Evolutionary conservation across 1,284 basidiomycete genomes (phyloP), one percentile per base, ranked within the genome.

Genomic region (Sanguinoderma infundibulare): DNA sequence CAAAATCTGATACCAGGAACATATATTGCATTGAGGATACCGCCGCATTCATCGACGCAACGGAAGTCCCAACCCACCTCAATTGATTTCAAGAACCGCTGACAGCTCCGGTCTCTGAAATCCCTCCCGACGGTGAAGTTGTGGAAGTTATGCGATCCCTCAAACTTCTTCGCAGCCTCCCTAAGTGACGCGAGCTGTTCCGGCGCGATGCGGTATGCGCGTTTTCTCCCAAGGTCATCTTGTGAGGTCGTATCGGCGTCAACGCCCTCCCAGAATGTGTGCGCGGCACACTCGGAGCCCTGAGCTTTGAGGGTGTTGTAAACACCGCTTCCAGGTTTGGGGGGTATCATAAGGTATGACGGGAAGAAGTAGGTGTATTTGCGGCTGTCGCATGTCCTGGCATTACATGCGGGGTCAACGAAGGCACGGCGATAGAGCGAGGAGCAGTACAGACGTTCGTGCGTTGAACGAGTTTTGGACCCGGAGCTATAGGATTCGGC

Each of bases 321-420:
- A 38, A 95, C 81, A 5, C 84, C 82, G 50, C 89, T 88, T 22
- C 81, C 84, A 1, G 94, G 92, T 72, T 91, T 92, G 2, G 98
- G 96, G 1, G 97, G 96, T 20, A 99, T 83, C 61, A 99, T 87
- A 51, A 97, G 85, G 76, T 98, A 98, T 1, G 95, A 92, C 0
- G 98, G 98, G 68, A 99, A 90, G 76, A 95, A 94, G 76, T 99
- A 99, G 51, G 97, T 97, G 79, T 99, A 99, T 77, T 95, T 93
- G 61, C 97, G 86, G 67, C 95, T 96, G 74, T 98, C 96, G 76
- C 95, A 97, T 1, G 87, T 82, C 57, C 94, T 95, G 70, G 52
- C 34, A 59, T 20, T 24, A 32, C 22, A 49, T 39, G 24, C 30
- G 22, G 46, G 47, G 62, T 72, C 34, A 70, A 49, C 54, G 30